Conservation (phyloP, 2,329 filamentous ascomycete species). For the Teratosphaeria destructans region DNA sequence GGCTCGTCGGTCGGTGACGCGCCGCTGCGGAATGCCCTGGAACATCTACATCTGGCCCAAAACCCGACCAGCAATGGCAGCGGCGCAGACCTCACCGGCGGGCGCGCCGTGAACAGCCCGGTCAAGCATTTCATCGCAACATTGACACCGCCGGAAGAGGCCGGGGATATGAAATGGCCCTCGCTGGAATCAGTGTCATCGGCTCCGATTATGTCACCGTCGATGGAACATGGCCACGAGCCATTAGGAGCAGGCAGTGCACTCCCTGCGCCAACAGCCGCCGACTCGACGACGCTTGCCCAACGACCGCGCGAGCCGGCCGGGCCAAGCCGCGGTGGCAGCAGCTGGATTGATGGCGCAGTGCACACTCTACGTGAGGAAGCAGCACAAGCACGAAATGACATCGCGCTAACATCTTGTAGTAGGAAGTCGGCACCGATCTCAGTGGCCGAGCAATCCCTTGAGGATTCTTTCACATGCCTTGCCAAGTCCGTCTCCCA, state of each 20-base stretch:
- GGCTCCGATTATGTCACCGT: conserved; percentile 30
- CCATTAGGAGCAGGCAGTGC: conserved; percentile 1
- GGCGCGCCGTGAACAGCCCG: neutral
- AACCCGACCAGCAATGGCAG: neutral
- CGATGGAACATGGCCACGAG: conserved; percentile 25
- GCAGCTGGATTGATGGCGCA: conserved; percentile 19
- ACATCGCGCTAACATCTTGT: neutral
- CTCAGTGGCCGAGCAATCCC: conserved; percentile 27
- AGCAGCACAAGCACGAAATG: neutral
- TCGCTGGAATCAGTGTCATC: conserved; percentile 26
- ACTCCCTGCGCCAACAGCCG: neutral
- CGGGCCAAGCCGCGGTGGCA: neutral
- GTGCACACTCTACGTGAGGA: conserved; percentile 21
- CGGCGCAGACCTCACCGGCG: neutral
- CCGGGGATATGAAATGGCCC: conserved; percentile 31
- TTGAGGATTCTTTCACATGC: conserved; percentile 52
- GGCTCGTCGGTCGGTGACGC: neutral
- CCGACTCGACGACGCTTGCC: neutral
- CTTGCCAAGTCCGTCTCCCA: conserved; percentile 40
- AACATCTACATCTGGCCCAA: neutral
- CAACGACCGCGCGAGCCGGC: neutral
- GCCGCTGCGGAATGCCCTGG: conserved; percentile 6
- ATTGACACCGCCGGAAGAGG: conserved; percentile 37
- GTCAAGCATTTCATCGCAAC: conserved; percentile 25
- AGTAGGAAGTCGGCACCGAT: conserved; percentile 15